Conservation (phyloP, 805 yeast species). For the Metschnikowia sp. region DNA sequence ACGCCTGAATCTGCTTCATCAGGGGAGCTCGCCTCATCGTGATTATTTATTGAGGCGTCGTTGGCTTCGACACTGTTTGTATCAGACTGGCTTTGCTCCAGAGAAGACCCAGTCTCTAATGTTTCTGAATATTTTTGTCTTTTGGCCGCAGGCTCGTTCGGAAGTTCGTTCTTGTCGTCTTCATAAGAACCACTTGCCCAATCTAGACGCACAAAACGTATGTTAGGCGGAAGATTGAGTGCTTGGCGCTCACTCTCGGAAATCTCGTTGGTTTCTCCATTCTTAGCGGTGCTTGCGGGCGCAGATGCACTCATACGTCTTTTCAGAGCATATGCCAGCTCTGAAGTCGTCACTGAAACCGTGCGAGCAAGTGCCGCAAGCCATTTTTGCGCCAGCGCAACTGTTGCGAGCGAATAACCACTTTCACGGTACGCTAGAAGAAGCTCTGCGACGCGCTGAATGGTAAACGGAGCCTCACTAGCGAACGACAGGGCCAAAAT, state of each 20-base stretch:
- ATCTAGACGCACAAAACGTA: constrained; percentile 11
- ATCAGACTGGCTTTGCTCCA: no score
- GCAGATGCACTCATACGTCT: constrained; percentile 1
- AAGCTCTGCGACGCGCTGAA: constrained; percentile 17
- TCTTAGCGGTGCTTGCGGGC: neutral
- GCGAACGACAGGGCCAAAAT: constrained; percentile 27
- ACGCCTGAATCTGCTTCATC: no score
- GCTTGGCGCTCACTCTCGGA: constrained; percentile 8
- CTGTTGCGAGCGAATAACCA: constrained; percentile 14
- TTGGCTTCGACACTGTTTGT: neutral
- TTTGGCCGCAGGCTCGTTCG: neutral
- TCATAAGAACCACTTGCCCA: constrained; percentile 6
- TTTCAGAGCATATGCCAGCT: constrained; percentile 1
- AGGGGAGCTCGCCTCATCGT: no score
- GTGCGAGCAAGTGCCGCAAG: constrained; percentile 14
- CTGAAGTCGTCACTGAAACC: constrained; percentile 13
- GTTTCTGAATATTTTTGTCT: neutral
- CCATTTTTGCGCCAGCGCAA: constrained; percentile 15
- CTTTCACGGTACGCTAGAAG: constrained; percentile 12
- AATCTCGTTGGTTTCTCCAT: neutral
- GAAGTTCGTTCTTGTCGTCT: neutral
- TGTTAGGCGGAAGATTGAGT: constrained; percentile 13
- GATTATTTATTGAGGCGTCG: neutral
- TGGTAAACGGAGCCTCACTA: constrained; percentile 19
- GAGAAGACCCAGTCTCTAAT: no score